Evolutionary conservation across 495 filamentous ascomycete species (phyloP), one percentile per base, ranked within the genome.

Genomic region (Aspergillus incahuasiensis): DNA sequence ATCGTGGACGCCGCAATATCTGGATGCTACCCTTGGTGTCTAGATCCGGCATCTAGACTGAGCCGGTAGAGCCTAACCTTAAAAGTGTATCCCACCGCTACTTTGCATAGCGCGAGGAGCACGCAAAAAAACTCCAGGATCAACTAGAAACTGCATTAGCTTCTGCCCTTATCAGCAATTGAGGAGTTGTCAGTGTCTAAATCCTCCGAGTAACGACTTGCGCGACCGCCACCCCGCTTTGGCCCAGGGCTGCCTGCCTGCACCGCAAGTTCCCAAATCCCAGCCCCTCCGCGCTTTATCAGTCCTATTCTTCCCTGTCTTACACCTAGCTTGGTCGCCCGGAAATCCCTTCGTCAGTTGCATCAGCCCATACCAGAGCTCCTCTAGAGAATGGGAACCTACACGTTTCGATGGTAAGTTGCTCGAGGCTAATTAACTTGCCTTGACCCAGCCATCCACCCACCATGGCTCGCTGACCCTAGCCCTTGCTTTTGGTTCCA

Each of bases 341-440:
- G 5, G 32, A 35, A 4, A 35, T 49, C 63, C 59, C 48, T 40
- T 48, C 49, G 39, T 18, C 19, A 42, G 40, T 21, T 54, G 32
- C 32, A 35, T 35, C 32, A 35, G 32, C 28, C 22, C 35, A 47
- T 44, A 45, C 34, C 16, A 22, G n/a, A 18, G 15, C 44, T 38
- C 39, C 0, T 20, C 11, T 25, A 44, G 48, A 57, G 48, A 22
- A 77, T 77, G 74, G 73, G 69, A 18, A 71, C 55, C 40, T 77
- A 65, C 62, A 71, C 64, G 11, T 77, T 77, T 50, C 66, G 68
- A 65, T 77, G 74, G 74, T 77, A 55, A 70, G 73, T 70, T 48
- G 42, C 22, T 54, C 44, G 34, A 7, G 9, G 53, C 20, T 28
- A n/a, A 42, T 42, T 42, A 21, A 60, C 30, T 48, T 49, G 46